These are phyloP conservation scores for Prunella vulgaris DNA, from an alignment of 257 asterid species.

Conservation along the genomic window DNA sequence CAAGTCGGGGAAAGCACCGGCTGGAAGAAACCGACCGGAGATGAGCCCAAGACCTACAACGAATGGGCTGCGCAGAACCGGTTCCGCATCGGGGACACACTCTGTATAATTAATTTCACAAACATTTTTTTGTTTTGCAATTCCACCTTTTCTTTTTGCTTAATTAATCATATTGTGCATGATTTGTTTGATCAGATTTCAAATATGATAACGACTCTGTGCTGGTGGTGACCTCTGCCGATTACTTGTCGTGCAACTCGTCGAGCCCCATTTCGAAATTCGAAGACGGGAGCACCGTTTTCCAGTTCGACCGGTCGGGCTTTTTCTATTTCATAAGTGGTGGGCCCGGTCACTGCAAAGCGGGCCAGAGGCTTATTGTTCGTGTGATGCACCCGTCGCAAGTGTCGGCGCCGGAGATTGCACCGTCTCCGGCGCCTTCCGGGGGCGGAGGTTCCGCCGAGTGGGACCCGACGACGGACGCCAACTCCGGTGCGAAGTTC, in stretches of 20 bases:
- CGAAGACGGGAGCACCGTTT: conserved; percentile 48
- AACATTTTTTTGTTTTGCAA: too few species aligned
- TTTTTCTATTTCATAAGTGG: conserved; percentile 77
- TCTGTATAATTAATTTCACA: conserved; percentile 19
- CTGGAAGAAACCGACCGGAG: conserved; percentile 58
- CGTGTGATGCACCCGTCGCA: conserved; percentile 61
- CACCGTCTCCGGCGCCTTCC: conserved; percentile 31
- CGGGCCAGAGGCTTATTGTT: conserved; percentile 57
- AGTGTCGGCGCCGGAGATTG: conserved; percentile 23
- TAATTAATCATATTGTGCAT: background rate
- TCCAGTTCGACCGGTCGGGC: conserved; percentile 44
- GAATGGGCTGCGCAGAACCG: conserved; percentile 73
- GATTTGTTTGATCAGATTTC: conserved; percentile 36
- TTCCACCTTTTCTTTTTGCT: too few species aligned
- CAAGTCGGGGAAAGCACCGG: conserved; percentile 50
- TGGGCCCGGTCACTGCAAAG: conserved; percentile 43
- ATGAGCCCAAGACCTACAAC: conserved; percentile 57
- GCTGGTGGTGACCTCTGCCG: conserved; percentile 46
- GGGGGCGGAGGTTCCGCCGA: conserved; percentile 17
- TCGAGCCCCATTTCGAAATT: conserved; percentile 49
- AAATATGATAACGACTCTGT: conserved; percentile 63
- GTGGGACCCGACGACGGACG: conserved; percentile 22
- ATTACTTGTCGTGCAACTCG: conserved; percentile 44
- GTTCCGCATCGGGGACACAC: conserved; percentile 58
- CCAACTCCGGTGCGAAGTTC: conserved; percentile 26